phyloP scores from a whole-genome alignment of 495 filamentous ascomycete genomes.

The Choiromyces venosus region DNA sequence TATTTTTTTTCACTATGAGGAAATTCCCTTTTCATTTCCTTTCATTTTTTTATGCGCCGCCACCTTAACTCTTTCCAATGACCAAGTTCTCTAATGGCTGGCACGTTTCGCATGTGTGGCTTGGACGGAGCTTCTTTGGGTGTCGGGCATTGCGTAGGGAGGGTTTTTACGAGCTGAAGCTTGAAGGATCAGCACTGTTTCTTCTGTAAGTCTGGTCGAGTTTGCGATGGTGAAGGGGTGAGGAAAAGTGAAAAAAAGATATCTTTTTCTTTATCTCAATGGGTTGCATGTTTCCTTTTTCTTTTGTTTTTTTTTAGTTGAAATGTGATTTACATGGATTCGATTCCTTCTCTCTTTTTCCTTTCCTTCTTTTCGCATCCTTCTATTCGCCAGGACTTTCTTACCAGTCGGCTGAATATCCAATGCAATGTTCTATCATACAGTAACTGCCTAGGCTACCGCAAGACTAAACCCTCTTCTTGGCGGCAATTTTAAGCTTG shows the following conservation, averaged over 20 bases:
- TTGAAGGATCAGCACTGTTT: background rate
- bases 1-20: background rate
- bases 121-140: background rate
- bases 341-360: background rate
- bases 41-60: background rate
- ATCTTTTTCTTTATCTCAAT: background rate
- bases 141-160: background rate
- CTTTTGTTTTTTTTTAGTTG: background rate
- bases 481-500: background rate
- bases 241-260: background rate
- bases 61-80: background rate
- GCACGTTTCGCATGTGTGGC: background rate
- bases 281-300: background rate
- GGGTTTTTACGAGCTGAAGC: conserved; percentile 2
- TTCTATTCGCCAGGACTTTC: background rate
- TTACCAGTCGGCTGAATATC: background rate
- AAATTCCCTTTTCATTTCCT: background rate
- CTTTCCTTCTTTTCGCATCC: background rate
- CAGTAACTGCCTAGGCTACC: background rate
- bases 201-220: background rate
- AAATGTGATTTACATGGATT: background rate
- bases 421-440: background rate
- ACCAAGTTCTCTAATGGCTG: background rate
- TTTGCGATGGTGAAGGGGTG: background rate
- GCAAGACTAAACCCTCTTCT: background rate